Conservation (phyloP, 1,284 basidiomycete species). For the Cryptococcus neoformans region DNA sequence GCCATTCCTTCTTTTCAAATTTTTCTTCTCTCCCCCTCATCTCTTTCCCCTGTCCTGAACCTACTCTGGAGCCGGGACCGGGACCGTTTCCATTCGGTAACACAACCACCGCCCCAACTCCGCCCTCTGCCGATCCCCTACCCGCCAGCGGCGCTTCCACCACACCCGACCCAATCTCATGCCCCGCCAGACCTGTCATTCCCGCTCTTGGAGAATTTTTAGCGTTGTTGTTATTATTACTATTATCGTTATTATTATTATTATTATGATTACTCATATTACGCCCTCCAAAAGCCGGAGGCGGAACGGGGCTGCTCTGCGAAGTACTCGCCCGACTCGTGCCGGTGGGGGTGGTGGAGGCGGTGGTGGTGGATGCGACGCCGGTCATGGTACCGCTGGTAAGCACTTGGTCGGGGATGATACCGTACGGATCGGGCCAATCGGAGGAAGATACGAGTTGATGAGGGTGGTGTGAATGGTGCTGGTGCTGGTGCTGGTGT, state of each 20-base stretch:
- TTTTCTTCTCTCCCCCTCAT: slow-evolving; percentile 8
- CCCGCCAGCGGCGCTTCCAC: neutral
- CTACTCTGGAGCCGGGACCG: neutral
- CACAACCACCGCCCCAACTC: neutral
- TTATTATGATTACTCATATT: no score
- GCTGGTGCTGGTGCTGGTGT: neutral
- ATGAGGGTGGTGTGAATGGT: neutral
- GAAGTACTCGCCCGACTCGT: slow-evolving; percentile 2
- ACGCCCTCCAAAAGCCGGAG: no score
- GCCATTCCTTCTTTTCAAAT: slow-evolving; percentile 14
- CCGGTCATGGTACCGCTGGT: neutral
- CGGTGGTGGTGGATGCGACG: neutral
- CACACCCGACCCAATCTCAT: neutral
- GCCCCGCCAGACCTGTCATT: neutral
- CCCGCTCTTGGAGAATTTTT: no score
- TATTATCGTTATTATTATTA: no score
- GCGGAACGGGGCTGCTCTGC: neutral
- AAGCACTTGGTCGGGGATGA: slow-evolving; percentile 4
- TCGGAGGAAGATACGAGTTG: slow-evolving; percentile 11
- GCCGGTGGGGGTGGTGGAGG: neutral
- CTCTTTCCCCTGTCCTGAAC: neutral
- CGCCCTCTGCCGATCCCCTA: neutral
- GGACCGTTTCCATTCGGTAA: neutral
- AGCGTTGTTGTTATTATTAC: no score
- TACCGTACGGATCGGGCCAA: slow-evolving; percentile 17